Conservation (phyloP, 306 rosid species). For the Styphnolobium japonicum region DNA sequence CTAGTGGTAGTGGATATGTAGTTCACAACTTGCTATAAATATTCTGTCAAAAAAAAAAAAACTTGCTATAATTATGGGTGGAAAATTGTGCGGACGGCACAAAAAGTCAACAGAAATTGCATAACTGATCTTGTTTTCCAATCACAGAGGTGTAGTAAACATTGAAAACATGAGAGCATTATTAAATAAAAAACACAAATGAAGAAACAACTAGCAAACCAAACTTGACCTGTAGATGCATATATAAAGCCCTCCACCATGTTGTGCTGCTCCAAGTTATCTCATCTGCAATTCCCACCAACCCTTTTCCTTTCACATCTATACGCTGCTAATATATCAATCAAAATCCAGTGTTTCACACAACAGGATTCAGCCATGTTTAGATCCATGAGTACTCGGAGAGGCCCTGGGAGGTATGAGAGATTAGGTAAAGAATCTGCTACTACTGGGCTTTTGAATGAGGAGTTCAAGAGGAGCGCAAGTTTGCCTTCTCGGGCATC, state of each 20-base stretch:
- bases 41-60: no score
- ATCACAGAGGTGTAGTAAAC: background rate
- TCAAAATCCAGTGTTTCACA: background rate
- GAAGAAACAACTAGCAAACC: background rate
- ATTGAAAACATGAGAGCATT: background rate
- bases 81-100: background rate
- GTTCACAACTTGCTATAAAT: background rate
- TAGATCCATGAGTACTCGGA: slow-evolving; percentile 46
- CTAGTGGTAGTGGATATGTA: background rate
- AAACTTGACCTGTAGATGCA: slow-evolving; percentile 3
- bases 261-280: background rate
- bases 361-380: slow-evolving; percentile 35
- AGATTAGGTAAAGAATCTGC: slow-evolving; percentile 44
- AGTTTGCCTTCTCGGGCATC: slow-evolving; percentile 41
- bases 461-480: slow-evolving; percentile 45
- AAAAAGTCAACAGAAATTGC: slow-evolving; percentile 21
- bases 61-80: background rate
- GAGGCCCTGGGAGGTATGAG: slow-evolving; percentile 46
- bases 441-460: slow-evolving; percentile 19
- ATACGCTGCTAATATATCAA: background rate
- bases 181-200: background rate
- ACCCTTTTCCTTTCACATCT: background rate
- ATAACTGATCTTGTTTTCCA: background rate
- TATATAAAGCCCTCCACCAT: slow-evolving; percentile 11
- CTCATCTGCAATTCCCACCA: background rate